Percentiles rank a stretch among this genome's conserved stretches.
phyloP scores from a whole-genome alignment of 2,329 filamentous ascomycete species.

The Aspergillus nomiae region DNA sequence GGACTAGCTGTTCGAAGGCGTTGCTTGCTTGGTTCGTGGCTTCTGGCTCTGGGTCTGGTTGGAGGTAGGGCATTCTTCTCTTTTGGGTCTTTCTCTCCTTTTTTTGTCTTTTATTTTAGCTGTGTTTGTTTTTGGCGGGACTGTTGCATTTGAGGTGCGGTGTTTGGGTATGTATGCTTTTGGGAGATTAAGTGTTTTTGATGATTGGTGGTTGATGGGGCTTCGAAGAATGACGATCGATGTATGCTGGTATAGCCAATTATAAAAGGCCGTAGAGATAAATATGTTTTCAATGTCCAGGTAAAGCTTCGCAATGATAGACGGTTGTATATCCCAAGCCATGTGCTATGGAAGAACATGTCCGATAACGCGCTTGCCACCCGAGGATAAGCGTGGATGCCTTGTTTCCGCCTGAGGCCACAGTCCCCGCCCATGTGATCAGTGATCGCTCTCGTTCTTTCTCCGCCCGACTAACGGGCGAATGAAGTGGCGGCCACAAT shows the following conservation, averaged over 20 bases:
- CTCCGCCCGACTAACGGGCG: slow-evolving; percentile 23
- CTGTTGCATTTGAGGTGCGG: neutral
- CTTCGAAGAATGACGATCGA: neutral
- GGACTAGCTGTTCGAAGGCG: slow-evolving; percentile 69
- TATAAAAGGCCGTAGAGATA: neutral
- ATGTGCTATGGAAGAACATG: slow-evolving; percentile 5
- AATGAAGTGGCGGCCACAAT: slow-evolving; percentile 38
- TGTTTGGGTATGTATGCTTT: neutral
- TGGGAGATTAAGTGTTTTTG: neutral
- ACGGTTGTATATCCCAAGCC: neutral
- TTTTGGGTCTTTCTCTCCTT: neutral
- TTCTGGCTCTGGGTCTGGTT: slow-evolving; percentile 16
- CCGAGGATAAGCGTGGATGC: slow-evolving; percentile 25
- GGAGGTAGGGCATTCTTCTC: slow-evolving; percentile 39
- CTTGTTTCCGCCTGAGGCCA: slow-evolving; percentile 21
- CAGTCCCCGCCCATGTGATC: slow-evolving; percentile 25
- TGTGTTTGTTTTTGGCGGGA: neutral
- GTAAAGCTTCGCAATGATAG: neutral
- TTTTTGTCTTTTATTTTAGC: neutral
- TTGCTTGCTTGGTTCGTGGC: slow-evolving; percentile 12
- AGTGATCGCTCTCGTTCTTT: slow-evolving; percentile 16
- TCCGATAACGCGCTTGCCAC: slow-evolving; percentile 14
- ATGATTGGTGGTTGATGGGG: neutral
- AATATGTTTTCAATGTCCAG: neutral
- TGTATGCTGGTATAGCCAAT: neutral